Evolutionary conservation across 2,329 filamentous ascomycete genomes (phyloP), one percentile per base, ranked within the genome.

Genomic region (Fusarium dimerum): DNA sequence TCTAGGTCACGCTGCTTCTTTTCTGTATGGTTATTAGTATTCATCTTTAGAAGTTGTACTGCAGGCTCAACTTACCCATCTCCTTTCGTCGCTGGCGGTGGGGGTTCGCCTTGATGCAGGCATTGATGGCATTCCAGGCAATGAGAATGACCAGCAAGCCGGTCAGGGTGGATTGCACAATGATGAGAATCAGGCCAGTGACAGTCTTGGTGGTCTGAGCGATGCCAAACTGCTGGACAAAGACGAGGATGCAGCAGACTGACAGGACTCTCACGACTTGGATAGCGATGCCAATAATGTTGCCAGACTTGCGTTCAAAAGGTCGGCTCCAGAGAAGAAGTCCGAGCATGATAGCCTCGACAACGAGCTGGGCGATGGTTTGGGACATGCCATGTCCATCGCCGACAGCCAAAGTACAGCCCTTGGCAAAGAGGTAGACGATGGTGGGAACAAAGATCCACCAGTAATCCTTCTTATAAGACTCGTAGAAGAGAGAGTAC

Each of bases 401-500:
- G 41, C 84, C 90, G 30, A 85, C 89, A 13, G 93, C 93, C 60
- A 97, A 86, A 52, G 93, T 85, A 55, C 86, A 88, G 49, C 93
- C 92, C 76, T 94, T 94, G 68, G 85, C 87, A 67, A 97, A 92
- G 78, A 92, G 89, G 78, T 97, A 97, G 58, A 92, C 55, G 66
- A 97, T 96, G 55, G 83, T 79, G 1, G 94, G 94, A 13, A 97
- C 81, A 68, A 99, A 97, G 20, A 97, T 75, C 93, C 93, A 97
- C 94, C 94, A 99, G 77, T 93, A 96, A 63, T 87, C 85, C 73
- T 89, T 91, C 76, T 91, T 92, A 80, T 96, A 97, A 63, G 87
- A 88, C 66, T 97, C 94, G 77, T 99, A 99, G 76, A 99, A 97
- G 56, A 97, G 80, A 66, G 90, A 94, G 80, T 99, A 99, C 77